These are phyloP conservation scores for Cicer chorassanicum DNA, from an alignment of 306 rosid genomes.

Conservation along the genomic window DNA sequence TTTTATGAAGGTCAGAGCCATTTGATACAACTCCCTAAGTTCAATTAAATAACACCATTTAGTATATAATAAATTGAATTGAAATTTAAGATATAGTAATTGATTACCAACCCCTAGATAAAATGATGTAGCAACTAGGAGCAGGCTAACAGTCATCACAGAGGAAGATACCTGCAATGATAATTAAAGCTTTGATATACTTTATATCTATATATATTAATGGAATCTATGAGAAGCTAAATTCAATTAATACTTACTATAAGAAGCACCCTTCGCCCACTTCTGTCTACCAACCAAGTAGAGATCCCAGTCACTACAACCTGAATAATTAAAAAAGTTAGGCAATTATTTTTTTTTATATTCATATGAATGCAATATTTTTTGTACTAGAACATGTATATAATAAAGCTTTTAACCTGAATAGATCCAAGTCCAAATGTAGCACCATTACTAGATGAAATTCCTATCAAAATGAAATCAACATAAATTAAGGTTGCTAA, in stretches of 20 bases:
- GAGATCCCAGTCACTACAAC: constrained; percentile 64
- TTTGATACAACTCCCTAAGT: constrained; percentile 51
- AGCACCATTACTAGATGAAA: constrained; percentile 62
- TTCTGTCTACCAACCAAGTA: constrained; percentile 68
- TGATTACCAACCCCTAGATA: constrained; percentile 58
- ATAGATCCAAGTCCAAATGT: constrained; percentile 70
- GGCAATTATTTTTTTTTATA: not conserved
- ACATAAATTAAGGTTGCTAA: not conserved
- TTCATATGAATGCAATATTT: not conserved
- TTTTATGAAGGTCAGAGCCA: constrained; percentile 46
- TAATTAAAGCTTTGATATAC: not conserved
- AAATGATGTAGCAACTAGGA: constrained; percentile 63
- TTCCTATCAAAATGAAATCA: constrained; percentile 50
- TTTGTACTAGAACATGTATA: not conserved
- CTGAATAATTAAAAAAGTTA: constrained; percentile 41
- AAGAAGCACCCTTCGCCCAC: constrained; percentile 72
- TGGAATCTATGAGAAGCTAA: not conserved
- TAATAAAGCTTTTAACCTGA: constrained; percentile 51
- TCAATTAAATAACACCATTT: constrained; percentile 25
- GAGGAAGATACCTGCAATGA: constrained; percentile 58
- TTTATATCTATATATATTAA: no score
- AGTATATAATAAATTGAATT: not conserved
- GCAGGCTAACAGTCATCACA: constrained; percentile 68
- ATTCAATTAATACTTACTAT: constrained; percentile 47
- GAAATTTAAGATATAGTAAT: not conserved